A percentile compares a stretch with the other conserved stretches of the same genome.
Conservation (phyloP, 208 protist genomes). For the Acanthamoeba castellanii region DNA sequence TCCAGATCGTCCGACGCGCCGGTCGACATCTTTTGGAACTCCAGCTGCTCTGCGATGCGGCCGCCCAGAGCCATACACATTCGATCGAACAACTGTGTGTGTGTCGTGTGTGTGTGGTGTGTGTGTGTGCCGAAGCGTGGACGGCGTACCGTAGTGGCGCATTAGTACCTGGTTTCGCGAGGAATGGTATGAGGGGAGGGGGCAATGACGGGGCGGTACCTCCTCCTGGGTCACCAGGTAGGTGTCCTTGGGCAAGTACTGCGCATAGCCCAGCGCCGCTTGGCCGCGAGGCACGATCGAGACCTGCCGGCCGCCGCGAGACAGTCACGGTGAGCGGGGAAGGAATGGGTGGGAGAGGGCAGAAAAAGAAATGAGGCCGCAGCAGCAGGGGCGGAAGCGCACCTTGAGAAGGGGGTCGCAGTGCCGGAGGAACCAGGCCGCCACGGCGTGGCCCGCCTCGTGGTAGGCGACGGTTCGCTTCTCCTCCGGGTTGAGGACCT, state of each 20-base stretch:
- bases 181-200: conserved; percentile 83
- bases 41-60: conserved; percentile 81
- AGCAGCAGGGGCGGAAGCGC: not conserved
- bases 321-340: too few relatives aligned
- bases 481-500: conserved; percentile 82
- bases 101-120: too few relatives aligned
- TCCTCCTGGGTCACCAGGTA: conserved; percentile 86
- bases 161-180: too few relatives aligned
- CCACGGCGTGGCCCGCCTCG: conserved; percentile 98
- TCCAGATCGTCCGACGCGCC: conserved; percentile 85
- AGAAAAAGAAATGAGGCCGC: conserved; percentile 87
- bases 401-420: conserved; percentile 93
- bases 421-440: conserved; percentile 97
- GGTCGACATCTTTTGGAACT: conserved; percentile 83
- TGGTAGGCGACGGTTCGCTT: conserved; percentile 96
- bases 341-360: conserved; percentile 90
- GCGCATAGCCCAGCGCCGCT: conserved; percentile 85
- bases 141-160: too few relatives aligned
- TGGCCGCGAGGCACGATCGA: conserved; percentile 81
- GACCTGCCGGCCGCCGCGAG: too few relatives aligned
- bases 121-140: too few relatives aligned
- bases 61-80: conserved; percentile 89
- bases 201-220: not conserved
- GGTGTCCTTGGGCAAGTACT: conserved; percentile 89
- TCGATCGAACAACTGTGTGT: conserved; percentile 82